Percentiles rank a stretch among this genome's conserved stretches.
Conservation (phyloP, 306 rosid species). For the Quercus wislizeni region DNA sequence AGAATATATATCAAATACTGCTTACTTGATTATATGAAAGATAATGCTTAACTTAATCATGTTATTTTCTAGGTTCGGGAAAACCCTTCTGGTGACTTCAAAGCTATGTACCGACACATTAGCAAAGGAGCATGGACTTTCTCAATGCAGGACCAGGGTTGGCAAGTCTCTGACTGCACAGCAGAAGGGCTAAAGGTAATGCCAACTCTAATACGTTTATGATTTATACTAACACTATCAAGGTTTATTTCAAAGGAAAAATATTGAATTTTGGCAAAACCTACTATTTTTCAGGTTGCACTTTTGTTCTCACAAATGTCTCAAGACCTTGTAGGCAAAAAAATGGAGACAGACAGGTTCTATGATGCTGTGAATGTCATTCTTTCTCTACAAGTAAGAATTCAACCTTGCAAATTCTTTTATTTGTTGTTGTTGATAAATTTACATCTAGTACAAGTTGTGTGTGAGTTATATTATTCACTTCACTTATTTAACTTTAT, state of each 20-base stretch:
- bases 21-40: no score
- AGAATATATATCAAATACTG: no score
- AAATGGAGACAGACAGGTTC: constrained; percentile 18
- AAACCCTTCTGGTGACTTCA: no score
- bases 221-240: not conserved
- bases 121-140: no score
- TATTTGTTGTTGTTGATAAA: not conserved
- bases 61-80: no score
- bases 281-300: constrained; percentile 26
- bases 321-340: constrained; percentile 18
- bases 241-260: not conserved
- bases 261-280: not conserved
- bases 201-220: no score
- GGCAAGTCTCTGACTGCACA: no score
- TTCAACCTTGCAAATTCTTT: not conserved
- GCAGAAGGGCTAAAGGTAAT: no score
- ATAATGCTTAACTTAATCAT: no score
- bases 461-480: not conserved
- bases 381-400: constrained; percentile 47
- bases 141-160: no score
- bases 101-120: no score
- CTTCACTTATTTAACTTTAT: not conserved
- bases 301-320: constrained; percentile 51
- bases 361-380: constrained; percentile 58
- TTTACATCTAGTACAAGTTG: not conserved